A percentile compares a stretch with the other conserved stretches of the same genome.
phyloP scores from a whole-genome alignment of 2,329 filamentous ascomycete genomes.

The Stagonosporopsis tanaceti region DNA sequence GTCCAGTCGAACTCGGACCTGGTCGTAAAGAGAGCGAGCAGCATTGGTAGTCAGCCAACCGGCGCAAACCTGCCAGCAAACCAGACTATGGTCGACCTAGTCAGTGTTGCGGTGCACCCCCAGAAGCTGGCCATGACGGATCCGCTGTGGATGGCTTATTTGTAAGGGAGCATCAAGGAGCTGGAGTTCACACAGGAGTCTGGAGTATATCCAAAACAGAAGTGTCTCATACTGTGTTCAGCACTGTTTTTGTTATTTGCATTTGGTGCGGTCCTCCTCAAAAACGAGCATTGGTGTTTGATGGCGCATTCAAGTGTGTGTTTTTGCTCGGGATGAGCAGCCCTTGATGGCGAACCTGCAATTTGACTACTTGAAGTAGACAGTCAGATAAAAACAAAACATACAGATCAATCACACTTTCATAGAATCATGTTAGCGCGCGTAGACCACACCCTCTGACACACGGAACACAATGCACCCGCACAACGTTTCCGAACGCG shows the following conservation, averaged over 20 bases:
- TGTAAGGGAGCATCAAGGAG: slow-evolving; percentile 60
- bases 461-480: not conserved
- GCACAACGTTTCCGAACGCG: not conserved
- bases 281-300: not conserved
- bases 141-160: slow-evolving; percentile 95
- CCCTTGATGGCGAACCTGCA: not conserved
- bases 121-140: slow-evolving; percentile 88
- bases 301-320: not conserved
- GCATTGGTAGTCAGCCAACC: slow-evolving; percentile 78
- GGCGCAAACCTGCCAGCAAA: slow-evolving; percentile 85
- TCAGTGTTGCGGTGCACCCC: slow-evolving; percentile 92
- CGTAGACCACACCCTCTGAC: too few species aligned
- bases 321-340: not conserved
- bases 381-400: not conserved
- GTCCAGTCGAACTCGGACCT: slow-evolving; percentile 88
- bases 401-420: not conserved
- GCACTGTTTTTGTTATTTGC: not conserved
- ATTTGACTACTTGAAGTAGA: slow-evolving; percentile 1
- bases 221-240: not conserved
- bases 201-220: not conserved
- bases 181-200: not conserved
- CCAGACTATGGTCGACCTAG: slow-evolving; percentile 94
- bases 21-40: slow-evolving; percentile 89
- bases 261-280: not conserved
- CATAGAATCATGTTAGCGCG: too few species aligned